Base-by-base conservation (phyloP, 2,329 filamentous ascomycete genomes). In the Fusarium xyrophilum region DNA sequence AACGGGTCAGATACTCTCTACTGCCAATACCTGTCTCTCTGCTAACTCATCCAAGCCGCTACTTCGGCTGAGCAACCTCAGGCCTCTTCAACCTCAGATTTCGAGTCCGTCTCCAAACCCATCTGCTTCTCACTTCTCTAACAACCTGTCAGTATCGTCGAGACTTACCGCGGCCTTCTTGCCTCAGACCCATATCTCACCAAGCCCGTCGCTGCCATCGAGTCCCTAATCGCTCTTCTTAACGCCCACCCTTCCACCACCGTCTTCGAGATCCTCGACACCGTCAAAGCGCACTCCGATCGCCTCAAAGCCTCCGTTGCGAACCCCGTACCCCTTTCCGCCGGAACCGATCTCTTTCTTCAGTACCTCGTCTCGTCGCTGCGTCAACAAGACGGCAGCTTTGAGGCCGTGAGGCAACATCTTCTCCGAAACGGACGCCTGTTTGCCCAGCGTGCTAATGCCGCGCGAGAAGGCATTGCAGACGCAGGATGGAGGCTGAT, bases 291-390 rank as follows among this genome's bases (percentile, higher is more conserved):
- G 47, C 90, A 96, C 76, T 95, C 93, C 52, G 84, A 87, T 54
- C 87, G 89, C 74, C 88, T 99, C 68, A 95, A 94, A 79, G 84
- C 85, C 60, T 88, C 89, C 23, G 91, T 97, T 55, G 85, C 91
- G 11, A 98, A 99, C 81, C 92, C 94, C 17, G 92, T 98, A 59
- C 95, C 94, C 7, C 88, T 98, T 19, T 93, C 92, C 50, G 96
- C 96, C 57, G 96, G 96, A 74, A 97, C 94, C 63, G 94, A 97
- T 78, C 88, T 98, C 62, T 98, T 99, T 84, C 92, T 96, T 78
- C 91, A 95, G 77, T 98, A 97, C 80, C 88, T 99, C 72, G 91
- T 97, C 74, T 89, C 89, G 59, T 93, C 85, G 68, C 84, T 90
- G 76, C 86, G 86, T 80, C 83, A 85, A 81, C 83, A 85, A 69